Evolutionary conservation across 2,329 filamentous ascomycete genomes (phyloP), one percentile per base, ranked within the genome.

Genomic region (Fusarium equiseti): DNA sequence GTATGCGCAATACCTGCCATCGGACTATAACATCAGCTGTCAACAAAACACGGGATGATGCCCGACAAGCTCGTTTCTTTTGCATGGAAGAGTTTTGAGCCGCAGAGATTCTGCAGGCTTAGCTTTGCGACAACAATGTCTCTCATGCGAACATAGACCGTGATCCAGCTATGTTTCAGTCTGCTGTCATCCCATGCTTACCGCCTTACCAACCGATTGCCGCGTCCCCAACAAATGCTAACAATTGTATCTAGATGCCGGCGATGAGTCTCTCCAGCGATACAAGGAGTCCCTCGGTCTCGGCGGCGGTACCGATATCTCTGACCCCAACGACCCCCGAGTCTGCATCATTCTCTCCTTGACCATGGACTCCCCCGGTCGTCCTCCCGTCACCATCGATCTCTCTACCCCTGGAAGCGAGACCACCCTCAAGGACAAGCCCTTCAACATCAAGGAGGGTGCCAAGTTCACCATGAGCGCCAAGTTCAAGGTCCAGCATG

Each of bases 231-330:
- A 44, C 22, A 48, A 22, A 48, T 53, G 62, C 76, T 75, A 73
- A 77, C 73, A 35, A 16, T n/a, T 35, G 13, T 31, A 8, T 32
- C 60, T 77, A 91, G 86, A 90, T 77, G 85, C 87, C 74, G 85
- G 92, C 77, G 96, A 99, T 81, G 95, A 98, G 83, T 96, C 95
- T 68, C 91, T 99, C 77, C 93, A 97, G 84, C 92, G 95, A 78
- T 99, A 97, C 92, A 99, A 99, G 87, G 89, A 95, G 78, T 98
- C 95, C 15, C 91, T 99, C 67, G 96, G 96, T 75, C 90, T 98
- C 66, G 89, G 90, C 71, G 90, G 89, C 75, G 91, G 92, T 78
- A 89, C 87, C 51, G 87, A 91, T 75, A 87, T 93, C 66, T 92
- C 90, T 60, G 89, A 95, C 79, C 89, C 92, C 76, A 93, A 87